Conservation (phyloP, 495 filamentous ascomycete species). For the Parachaetomium inaequale region DNA sequence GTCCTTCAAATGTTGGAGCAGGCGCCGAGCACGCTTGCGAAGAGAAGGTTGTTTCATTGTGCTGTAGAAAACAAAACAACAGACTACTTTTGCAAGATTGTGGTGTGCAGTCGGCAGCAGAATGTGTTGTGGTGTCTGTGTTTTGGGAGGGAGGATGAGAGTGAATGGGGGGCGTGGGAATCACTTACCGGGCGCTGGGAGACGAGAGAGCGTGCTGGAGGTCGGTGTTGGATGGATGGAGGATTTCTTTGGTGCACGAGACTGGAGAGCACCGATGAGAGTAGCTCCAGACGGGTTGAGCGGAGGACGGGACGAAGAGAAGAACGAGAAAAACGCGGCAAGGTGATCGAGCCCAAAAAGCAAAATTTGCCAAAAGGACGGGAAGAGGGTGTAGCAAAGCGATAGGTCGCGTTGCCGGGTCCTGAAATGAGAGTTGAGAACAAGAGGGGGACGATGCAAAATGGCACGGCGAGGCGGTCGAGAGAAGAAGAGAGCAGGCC, state of each 20-base stretch:
- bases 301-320: not conserved
- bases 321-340: not conserved
- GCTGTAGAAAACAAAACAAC: not conserved
- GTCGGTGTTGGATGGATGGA: not conserved
- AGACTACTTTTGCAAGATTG: not conserved
- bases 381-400: conserved; percentile 1
- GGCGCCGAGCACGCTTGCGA: conserved; percentile 7
- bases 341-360: conserved; percentile 3
- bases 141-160: not conserved
- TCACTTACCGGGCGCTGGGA: not conserved
- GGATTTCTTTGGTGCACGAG: not conserved
- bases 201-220: not conserved
- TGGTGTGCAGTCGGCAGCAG: not conserved
- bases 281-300: not conserved
- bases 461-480: conserved; percentile 2
- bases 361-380: conserved; percentile 9
- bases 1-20: conserved; percentile 17
- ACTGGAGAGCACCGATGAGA: not conserved
- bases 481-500: not conserved
- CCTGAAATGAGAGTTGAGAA: conserved; percentile 15
- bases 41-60: conserved; percentile 1
- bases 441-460: conserved; percentile 21
- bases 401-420: conserved; percentile 9
- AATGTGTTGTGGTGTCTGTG: not conserved
- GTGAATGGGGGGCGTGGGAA: not conserved